Evolutionary conservation across 23 red algal genomes (phyloP).

Genomic region (Cyanidioschyzon merolae): DNA sequence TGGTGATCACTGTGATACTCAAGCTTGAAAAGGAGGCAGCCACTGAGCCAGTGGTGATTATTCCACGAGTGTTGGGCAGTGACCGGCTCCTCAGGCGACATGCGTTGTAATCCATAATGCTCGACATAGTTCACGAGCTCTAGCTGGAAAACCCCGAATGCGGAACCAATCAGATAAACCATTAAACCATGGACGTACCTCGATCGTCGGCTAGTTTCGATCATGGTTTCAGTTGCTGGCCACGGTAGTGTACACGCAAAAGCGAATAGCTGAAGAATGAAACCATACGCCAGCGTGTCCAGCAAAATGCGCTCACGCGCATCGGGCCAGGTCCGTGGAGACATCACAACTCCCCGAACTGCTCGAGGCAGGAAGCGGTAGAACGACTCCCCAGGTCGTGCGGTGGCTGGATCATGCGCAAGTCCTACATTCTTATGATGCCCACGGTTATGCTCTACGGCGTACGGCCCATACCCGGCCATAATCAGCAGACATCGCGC

Average conservation of each 20-base stretch:
- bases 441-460: constrained; percentile 58
- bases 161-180: not conserved
- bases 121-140: constrained; percentile 78
- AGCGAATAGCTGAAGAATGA: not conserved
- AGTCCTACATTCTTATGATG: constrained; percentile 65
- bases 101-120: constrained; percentile 57
- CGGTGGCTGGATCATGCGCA: constrained; percentile 52
- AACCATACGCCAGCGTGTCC: not conserved
- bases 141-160: constrained; percentile 4
- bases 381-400: constrained; percentile 48
- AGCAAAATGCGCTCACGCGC: not conserved
- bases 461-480: constrained; percentile 47
- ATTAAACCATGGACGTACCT: not conserved
- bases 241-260: not conserved
- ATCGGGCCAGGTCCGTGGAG: constrained; percentile 30
- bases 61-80: constrained; percentile 61
- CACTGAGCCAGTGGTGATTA: constrained; percentile 43
- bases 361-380: constrained; percentile 61
- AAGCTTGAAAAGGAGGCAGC: constrained; percentile 72
- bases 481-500: constrained; percentile 28
- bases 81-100: constrained; percentile 35
- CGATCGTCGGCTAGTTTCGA: not conserved
- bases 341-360: constrained; percentile 23
- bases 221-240: not conserved
- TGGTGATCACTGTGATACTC: constrained; percentile 84